phyloP scores from a whole-genome alignment of 2,329 filamentous ascomycete species.

The Spiromastix sp. region DNA sequence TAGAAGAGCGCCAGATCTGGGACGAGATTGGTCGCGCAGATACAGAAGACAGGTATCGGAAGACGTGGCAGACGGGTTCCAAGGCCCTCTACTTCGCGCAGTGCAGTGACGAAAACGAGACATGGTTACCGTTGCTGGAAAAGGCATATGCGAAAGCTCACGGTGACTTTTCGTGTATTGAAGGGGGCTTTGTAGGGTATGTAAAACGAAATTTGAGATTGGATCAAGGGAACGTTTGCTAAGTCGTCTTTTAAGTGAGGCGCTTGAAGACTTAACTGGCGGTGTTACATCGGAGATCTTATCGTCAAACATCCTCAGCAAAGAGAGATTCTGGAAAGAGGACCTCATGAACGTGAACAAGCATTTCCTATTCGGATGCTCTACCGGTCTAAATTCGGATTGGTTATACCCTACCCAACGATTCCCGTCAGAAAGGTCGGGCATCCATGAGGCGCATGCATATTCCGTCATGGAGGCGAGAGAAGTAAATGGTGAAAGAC shows the following conservation, averaged over 20 bases:
- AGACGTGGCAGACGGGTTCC: constrained; percentile 63
- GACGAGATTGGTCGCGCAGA: constrained; percentile 66
- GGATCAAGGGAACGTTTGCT: constrained; percentile 1
- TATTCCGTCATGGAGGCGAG: constrained; percentile 51
- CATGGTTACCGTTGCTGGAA: constrained; percentile 69
- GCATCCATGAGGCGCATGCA: constrained; percentile 41
- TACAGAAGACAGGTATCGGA: constrained; percentile 60
- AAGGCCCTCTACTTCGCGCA: constrained; percentile 70
- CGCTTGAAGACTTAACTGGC: constrained; percentile 49
- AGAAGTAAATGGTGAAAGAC: constrained; percentile 51
- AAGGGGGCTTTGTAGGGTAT: constrained; percentile 60
- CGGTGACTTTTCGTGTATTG: constrained; percentile 65
- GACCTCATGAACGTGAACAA: constrained; percentile 72
- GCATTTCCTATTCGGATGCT: constrained; percentile 51
- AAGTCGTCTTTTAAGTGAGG: constrained; percentile 32
- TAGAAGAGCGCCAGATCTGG: constrained; percentile 62
- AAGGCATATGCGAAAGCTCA: constrained; percentile 81
- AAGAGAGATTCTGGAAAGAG: constrained; percentile 72
- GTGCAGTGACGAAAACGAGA: constrained; percentile 66
- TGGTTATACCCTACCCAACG: constrained; percentile 28
- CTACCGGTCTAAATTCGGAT: constrained; percentile 36
- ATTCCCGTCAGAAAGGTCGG: constrained; percentile 30
- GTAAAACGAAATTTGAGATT: constrained; percentile 11
- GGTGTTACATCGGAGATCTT: constrained; percentile 38
- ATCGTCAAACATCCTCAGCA: constrained; percentile 44